Evolutionary conservation across 108 stramenopile species (phyloP), one percentile per base, ranked within the genome.

Genomic region (Nitzschia sp.): DNA sequence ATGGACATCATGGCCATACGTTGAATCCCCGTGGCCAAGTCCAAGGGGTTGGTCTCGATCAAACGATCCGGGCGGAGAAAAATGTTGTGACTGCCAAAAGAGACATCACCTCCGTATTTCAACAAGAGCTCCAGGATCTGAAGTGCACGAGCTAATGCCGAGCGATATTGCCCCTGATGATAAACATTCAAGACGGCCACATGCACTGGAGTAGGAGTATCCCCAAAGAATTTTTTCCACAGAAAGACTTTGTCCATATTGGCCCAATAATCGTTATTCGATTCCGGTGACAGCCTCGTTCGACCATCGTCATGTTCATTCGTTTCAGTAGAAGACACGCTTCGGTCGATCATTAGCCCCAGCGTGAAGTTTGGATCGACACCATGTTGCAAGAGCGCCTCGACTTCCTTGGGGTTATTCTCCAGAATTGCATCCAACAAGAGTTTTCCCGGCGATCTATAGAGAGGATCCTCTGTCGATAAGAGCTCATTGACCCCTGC

Each of bases 181-280:
- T 36, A 68, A 1, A 68, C 35, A 26, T 56, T 55, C 2, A 68
- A 32, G 49, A 68, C 54, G 5, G 54, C 54, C 53, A 68, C 1
- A 42, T 68, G 67, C 9, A 68, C 25, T 54, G 54, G 17, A 0
- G 67, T 68, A 18, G 67, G 67, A 17, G 13, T n/a, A 24, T 68
- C 54, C 28, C 67, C 67, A 3, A 68, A 55, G 17, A 5, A 19
- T 31, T 56, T n/a, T 25, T 54, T 68, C 54, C 54, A 68, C 6
- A 36, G 31, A 68, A 68, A 68, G 1, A 56, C 34, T 6, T 35
- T 45, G 42, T 68, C 67, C 35, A 68, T 56, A 11, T 25, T 19
- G 18, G 30, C 24, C 0, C 23, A 11, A 23, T 17, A 66, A 42
- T 42, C 38, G 29, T 25, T 28, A 24, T 8, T 28, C 4, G 24